phyloP scores from a whole-genome alignment of 306 rosid species.

The Acacia crassicarpa region DNA sequence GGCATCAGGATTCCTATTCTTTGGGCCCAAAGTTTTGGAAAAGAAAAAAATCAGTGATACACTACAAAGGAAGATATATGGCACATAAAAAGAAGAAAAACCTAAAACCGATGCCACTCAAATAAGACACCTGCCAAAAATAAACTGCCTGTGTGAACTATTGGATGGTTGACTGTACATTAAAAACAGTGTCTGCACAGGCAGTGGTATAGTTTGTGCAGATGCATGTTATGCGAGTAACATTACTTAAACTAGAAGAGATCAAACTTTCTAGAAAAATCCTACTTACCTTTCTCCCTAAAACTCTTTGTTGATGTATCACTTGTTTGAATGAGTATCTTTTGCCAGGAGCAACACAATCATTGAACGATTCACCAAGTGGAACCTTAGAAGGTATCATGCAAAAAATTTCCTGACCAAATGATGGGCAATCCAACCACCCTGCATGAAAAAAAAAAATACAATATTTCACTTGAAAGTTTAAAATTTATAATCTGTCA shows the following conservation, averaged over 20 bases:
- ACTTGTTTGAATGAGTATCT: slow-evolving; percentile 99
- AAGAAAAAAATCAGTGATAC: not conserved
- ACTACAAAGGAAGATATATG: not conserved
- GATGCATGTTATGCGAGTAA: not conserved
- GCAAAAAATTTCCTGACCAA: slow-evolving; percentile 73
- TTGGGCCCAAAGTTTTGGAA: not conserved
- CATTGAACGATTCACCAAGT: slow-evolving; percentile 81
- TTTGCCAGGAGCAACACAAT: slow-evolving; percentile 82
- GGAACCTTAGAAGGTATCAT: slow-evolving; percentile 99
- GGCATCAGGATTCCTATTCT: not conserved
- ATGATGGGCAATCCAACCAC: slow-evolving; percentile 93
- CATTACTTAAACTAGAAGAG: not conserved
- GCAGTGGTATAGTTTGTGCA: not conserved
- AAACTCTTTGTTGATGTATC: slow-evolving; percentile 89
- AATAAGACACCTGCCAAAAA: not conserved
- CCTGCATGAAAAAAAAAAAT: slow-evolving; percentile 56
- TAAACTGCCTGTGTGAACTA: not conserved
- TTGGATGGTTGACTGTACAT: not conserved
- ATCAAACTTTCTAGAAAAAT: slow-evolving; percentile 1
- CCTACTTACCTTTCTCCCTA: slow-evolving; percentile 79
- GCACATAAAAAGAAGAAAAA: slow-evolving; percentile 1
- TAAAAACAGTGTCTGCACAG: not conserved
- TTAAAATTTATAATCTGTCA: slow-evolving; percentile 5
- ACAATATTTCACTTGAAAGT: not conserved
- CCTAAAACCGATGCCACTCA: not conserved